Evolutionary conservation across 306 rosid species (phyloP).

Genomic region (Ammopiptanthus mongolicus): DNA sequence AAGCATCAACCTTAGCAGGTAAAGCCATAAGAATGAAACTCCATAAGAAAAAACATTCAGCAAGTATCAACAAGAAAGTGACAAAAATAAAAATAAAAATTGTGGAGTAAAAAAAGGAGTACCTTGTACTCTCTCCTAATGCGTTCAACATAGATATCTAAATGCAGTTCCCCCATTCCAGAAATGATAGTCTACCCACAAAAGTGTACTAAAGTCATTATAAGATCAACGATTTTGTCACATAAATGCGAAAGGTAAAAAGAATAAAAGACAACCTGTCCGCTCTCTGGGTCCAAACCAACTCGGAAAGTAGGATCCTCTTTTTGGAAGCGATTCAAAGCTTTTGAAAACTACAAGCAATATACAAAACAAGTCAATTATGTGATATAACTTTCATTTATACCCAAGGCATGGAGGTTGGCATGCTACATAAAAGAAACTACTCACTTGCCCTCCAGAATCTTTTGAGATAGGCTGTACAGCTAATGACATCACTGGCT

Average conservation of each 20-base stretch:
- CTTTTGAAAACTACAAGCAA: constrained; percentile 79
- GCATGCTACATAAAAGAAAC: constrained; percentile 19
- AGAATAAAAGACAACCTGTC: constrained; percentile 58
- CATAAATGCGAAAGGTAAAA: neutral
- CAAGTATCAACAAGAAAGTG: neutral
- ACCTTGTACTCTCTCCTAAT: constrained; percentile 95
- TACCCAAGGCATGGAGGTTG: neutral
- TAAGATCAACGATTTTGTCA: constrained; percentile 14
- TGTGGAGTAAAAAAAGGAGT: neutral
- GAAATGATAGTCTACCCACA: constrained; percentile 83
- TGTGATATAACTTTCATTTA: neutral
- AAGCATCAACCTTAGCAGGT: constrained; percentile 73
- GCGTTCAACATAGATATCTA: constrained; percentile 95
- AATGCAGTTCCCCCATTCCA: constrained; percentile 98
- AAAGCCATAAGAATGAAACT: constrained; percentile 17
- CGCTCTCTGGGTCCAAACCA: constrained; percentile 95
- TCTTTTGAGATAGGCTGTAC: constrained; percentile 97
- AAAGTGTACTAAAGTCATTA: constrained; percentile 4
- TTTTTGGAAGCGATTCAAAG: constrained; percentile 92
- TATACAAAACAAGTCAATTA: constrained; percentile 9
- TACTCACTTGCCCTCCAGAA: constrained; percentile 94
- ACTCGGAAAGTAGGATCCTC: constrained; percentile 99
- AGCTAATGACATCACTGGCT: constrained; percentile 99
- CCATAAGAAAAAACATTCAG: constrained; percentile 13
- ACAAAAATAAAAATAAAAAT: neutral